phyloP scores from a whole-genome alignment of 1,139 yeast species.

The Debaryomyces singareniensis region DNA sequence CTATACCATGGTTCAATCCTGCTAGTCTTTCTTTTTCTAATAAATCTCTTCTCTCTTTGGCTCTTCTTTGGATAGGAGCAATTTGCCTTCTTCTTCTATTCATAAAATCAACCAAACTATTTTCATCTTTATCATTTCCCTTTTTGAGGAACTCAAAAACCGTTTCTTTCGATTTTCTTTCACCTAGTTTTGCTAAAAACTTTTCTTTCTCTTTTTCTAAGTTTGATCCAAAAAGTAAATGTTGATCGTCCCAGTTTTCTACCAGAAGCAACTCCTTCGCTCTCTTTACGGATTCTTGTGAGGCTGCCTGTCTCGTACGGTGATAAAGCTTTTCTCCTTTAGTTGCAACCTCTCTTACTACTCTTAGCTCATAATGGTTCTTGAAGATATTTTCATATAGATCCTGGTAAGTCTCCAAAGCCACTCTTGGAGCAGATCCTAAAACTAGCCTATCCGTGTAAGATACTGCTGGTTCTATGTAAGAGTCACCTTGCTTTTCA shows the following conservation, averaged over 20 bases:
- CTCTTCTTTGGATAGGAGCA: slow-evolving; percentile 79
- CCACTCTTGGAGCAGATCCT: slow-evolving; percentile 74
- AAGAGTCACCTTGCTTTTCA: slow-evolving; percentile 36
- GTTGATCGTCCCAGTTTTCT: slow-evolving; percentile 84
- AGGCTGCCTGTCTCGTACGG: slow-evolving; percentile 82
- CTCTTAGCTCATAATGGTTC: slow-evolving; percentile 64
- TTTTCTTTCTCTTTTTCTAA: slow-evolving; percentile 67
- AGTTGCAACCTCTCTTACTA: slow-evolving; percentile 62
- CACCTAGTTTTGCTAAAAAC: slow-evolving; percentile 63
- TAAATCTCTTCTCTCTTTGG: slow-evolving; percentile 62
- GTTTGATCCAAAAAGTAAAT: slow-evolving; percentile 68
- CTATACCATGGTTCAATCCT: slow-evolving; percentile 67
- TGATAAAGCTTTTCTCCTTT: slow-evolving; percentile 87
- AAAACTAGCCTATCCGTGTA: slow-evolving; percentile 75
- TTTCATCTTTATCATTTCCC: slow-evolving; percentile 44
- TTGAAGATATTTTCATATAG: slow-evolving; percentile 56
- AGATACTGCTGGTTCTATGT: slow-evolving; percentile 49
- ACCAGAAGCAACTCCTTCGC: slow-evolving; percentile 72
- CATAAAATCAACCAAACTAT: slow-evolving; percentile 78
- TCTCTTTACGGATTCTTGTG: slow-evolving; percentile 76
- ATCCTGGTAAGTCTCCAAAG: slow-evolving; percentile 69
- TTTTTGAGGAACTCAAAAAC: slow-evolving; percentile 81
- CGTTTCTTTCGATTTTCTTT: slow-evolving; percentile 74
- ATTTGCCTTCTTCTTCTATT: slow-evolving; percentile 76
- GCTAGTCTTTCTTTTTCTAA: slow-evolving; percentile 71